Evolutionary conservation across 2,329 filamentous ascomycete genomes (phyloP).

Genomic region (Amauroascus niger): DNA sequence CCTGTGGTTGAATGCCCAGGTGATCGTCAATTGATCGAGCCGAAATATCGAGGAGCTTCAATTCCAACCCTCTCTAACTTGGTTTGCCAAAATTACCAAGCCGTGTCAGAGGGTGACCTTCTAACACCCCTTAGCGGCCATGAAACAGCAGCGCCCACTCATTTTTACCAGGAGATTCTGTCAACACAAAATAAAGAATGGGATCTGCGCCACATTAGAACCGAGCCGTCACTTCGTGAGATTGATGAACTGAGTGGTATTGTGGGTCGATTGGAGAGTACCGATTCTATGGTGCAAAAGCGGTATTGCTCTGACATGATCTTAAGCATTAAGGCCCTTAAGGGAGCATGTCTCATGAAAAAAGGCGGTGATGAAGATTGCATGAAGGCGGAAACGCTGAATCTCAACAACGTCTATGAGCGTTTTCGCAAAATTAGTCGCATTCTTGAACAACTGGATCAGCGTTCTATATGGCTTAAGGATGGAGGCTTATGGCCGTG

Average conservation of each 20-base stretch:
- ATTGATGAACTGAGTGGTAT: slow-evolving; percentile 6
- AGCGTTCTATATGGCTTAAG: slow-evolving; percentile 33
- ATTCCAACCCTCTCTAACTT: slow-evolving; percentile 7
- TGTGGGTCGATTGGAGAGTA: slow-evolving; percentile 3
- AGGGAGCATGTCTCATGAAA: slow-evolving; percentile 12
- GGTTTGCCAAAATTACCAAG: background rate
- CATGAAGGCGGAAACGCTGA: background rate
- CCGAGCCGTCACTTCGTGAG: slow-evolving; percentile 25
- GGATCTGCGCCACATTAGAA: slow-evolving; percentile 34
- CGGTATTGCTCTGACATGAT: slow-evolving; percentile 33
- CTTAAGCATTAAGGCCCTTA: slow-evolving; percentile 31
- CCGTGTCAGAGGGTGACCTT: background rate
- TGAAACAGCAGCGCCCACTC: background rate
- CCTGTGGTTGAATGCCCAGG: background rate
- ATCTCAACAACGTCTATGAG: slow-evolving; percentile 11
- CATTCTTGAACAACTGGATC: slow-evolving; percentile 22
- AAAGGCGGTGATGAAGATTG: background rate
- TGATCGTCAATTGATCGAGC: background rate
- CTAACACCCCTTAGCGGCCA: background rate
- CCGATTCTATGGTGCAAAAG: slow-evolving; percentile 11
- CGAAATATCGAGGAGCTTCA: background rate
- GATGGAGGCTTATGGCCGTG: slow-evolving; percentile 34
- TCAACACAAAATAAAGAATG: background rate
- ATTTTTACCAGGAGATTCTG: no score
- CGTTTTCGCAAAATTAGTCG: slow-evolving; percentile 16